These are phyloP conservation scores for Arxiozyma telluris DNA, from an alignment of 1,139 yeast species.

Conservation along the genomic window DNA sequence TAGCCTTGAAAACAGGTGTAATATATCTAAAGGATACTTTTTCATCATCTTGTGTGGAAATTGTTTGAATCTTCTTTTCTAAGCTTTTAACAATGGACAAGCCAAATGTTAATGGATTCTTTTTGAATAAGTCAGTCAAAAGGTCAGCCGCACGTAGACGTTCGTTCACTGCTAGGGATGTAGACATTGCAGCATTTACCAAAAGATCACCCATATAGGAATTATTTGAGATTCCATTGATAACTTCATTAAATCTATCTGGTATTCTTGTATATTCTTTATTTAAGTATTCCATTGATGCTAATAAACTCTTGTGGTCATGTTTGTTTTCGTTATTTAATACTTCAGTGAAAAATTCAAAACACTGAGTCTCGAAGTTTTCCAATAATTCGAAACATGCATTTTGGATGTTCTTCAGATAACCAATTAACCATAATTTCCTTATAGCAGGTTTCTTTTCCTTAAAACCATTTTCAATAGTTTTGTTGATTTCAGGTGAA, in stretches of 20 bases:
- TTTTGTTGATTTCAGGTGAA: slow-evolving; percentile 13
- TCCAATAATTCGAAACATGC: slow-evolving; percentile 35
- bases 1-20: slow-evolving; percentile 38
- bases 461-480: slow-evolving; percentile 47
- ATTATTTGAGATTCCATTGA: slow-evolving; percentile 13
- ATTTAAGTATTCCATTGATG: slow-evolving; percentile 19
- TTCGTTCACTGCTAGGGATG: slow-evolving; percentile 11
- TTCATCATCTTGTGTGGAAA: slow-evolving; percentile 9
- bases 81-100: slow-evolving; percentile 17
- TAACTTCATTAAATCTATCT: slow-evolving; percentile 7
- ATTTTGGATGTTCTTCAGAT: slow-evolving; percentile 23
- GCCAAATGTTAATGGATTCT: slow-evolving; percentile 21
- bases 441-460: slow-evolving; percentile 58
- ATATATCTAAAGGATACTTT: slow-evolving; percentile 23
- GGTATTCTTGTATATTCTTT: slow-evolving; percentile 7
- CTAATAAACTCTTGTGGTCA: slow-evolving; percentile 19
- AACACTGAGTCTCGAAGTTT: slow-evolving; percentile 28
- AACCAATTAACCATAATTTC: slow-evolving; percentile 56
- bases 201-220: slow-evolving; percentile 18
- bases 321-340: slow-evolving; percentile 14
- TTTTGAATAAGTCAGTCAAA: slow-evolving; percentile 13
- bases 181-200: slow-evolving; percentile 17
- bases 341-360: slow-evolving; percentile 22
- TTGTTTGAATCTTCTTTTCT: slow-evolving; percentile 13
- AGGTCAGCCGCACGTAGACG: slow-evolving; percentile 18